phyloP scores from a whole-genome alignment of 164 flowering plant species.

The Dillenia turbinata region DNA sequence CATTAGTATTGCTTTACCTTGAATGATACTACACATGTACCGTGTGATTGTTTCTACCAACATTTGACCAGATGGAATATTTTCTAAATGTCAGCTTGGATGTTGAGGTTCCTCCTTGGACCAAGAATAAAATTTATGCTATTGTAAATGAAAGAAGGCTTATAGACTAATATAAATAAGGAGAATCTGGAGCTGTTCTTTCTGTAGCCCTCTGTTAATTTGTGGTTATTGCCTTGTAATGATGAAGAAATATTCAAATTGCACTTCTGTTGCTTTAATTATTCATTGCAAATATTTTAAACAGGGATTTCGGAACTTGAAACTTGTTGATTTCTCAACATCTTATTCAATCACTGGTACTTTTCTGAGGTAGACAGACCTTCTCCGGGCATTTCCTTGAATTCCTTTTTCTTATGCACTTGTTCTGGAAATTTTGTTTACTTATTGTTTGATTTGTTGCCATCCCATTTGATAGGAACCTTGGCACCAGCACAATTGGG shows the following conservation, averaged over 20 bases:
- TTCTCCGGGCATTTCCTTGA: not conserved
- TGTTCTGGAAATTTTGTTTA: not conserved
- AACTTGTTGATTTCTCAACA: slow-evolving; percentile 72
- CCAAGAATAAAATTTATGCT: too few relatives aligned
- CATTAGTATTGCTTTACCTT: too few relatives aligned
- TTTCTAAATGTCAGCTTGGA: too few relatives aligned
- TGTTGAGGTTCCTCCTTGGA: too few relatives aligned
- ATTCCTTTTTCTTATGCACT: slow-evolving; percentile 3
- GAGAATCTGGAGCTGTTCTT: too few relatives aligned
- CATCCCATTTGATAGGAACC: slow-evolving; percentile 39
- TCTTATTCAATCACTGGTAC: slow-evolving; percentile 76
- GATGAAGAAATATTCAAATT: not conserved
- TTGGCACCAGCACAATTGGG: slow-evolving; percentile 47
- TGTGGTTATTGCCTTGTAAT: not conserved
- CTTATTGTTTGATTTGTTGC: not conserved
- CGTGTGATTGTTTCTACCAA: too few relatives aligned
- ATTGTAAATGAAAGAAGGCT: too few relatives aligned
- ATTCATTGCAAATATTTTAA: slow-evolving; percentile 3
- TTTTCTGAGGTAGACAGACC: slow-evolving; percentile 59
- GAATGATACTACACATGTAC: too few relatives aligned
- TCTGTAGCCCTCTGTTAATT: not conserved
- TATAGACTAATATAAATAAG: too few relatives aligned
- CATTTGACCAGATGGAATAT: too few relatives aligned
- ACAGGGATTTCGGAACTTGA: slow-evolving; percentile 78
- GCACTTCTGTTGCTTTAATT: slow-evolving; percentile 7